Evolutionary conservation across 768 basidiomycete species (phyloP).

Genomic region (Leccinum broughii): DNA sequence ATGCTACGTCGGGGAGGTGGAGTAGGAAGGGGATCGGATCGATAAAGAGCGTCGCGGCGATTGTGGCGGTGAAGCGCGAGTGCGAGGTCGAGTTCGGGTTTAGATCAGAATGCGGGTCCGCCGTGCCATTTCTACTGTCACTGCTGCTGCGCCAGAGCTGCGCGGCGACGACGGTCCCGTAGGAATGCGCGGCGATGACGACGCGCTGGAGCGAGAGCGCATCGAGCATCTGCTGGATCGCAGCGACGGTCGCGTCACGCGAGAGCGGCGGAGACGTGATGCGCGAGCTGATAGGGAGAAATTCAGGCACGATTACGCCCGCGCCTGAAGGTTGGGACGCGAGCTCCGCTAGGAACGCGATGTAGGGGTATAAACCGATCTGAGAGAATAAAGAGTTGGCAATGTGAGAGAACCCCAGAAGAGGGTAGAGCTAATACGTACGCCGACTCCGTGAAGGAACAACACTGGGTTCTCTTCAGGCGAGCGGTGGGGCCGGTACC

Average conservation of each 20-base stretch:
- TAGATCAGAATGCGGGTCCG: background rate
- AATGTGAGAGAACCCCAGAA: background rate
- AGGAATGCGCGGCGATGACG: slow-evolving; percentile 58
- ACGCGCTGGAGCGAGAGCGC: slow-evolving; percentile 40
- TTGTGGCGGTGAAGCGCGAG: slow-evolving; percentile 28
- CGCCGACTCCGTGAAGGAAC: slow-evolving; percentile 73
- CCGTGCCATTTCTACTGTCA: background rate
- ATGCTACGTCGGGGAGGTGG: slow-evolving; percentile 60
- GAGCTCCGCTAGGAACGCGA: slow-evolving; percentile 50
- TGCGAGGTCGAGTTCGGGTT: background rate
- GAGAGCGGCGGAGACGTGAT: slow-evolving; percentile 55
- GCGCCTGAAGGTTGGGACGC: slow-evolving; percentile 45
- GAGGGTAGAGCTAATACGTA: slow-evolving; percentile 22
- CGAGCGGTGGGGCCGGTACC: slow-evolving; percentile 52
- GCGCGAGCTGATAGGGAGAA: slow-evolving; percentile 59
- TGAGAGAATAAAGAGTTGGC: slow-evolving; percentile 21
- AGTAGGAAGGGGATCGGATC: slow-evolving; percentile 69
- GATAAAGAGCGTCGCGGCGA: slow-evolving; percentile 51
- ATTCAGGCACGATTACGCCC: slow-evolving; percentile 60
- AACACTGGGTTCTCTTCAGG: slow-evolving; percentile 50
- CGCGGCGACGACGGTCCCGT: slow-evolving; percentile 57
- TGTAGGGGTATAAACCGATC: slow-evolving; percentile 65
- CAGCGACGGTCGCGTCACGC: slow-evolving; percentile 40
- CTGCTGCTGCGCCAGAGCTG: slow-evolving; percentile 48
- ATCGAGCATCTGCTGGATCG: slow-evolving; percentile 46